phyloP scores from a whole-genome alignment of 1,284 basidiomycete species.

The Puccinia horiana region DNA sequence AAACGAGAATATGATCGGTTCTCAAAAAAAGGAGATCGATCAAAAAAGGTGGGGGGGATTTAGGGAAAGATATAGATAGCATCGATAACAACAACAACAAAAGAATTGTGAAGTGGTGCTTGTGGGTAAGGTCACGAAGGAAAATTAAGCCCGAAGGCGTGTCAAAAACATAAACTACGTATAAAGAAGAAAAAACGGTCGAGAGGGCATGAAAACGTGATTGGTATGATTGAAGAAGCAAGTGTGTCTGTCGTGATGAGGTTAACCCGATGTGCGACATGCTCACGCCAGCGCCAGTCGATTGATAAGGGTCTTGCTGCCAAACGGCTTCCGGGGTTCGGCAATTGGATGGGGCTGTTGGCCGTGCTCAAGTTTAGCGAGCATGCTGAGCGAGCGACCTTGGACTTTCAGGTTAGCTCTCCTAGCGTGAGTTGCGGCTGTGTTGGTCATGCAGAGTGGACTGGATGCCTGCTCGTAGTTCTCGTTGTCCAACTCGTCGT shows the following conservation, averaged over 20 bases:
- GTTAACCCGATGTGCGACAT: not conserved
- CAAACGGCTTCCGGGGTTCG: not conserved
- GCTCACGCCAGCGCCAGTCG: not conserved
- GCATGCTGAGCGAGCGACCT: not conserved
- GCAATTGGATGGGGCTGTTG: not conserved
- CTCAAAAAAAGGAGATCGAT: no score
- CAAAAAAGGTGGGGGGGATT: no score
- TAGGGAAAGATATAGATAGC: no score
- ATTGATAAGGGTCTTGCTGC: not conserved
- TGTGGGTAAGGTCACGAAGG: no score
- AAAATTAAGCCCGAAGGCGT: no score
- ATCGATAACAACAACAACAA: no score
- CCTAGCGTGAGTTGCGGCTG: not conserved
- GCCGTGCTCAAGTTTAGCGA: not conserved
- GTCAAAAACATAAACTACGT: no score
- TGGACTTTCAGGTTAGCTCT: not conserved
- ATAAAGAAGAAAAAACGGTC: not conserved
- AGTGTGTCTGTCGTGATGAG: not conserved
- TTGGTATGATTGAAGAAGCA: not conserved
- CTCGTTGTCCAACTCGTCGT: not conserved
- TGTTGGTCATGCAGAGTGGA: not conserved
- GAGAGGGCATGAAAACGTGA: not conserved
- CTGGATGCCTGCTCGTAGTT: not conserved
- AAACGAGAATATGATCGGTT: no score
- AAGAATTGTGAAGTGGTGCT: no score